Base-by-base conservation (phyloP, 2,329 filamentous ascomycete genomes). In the Colletotrichum sp. region DNA sequence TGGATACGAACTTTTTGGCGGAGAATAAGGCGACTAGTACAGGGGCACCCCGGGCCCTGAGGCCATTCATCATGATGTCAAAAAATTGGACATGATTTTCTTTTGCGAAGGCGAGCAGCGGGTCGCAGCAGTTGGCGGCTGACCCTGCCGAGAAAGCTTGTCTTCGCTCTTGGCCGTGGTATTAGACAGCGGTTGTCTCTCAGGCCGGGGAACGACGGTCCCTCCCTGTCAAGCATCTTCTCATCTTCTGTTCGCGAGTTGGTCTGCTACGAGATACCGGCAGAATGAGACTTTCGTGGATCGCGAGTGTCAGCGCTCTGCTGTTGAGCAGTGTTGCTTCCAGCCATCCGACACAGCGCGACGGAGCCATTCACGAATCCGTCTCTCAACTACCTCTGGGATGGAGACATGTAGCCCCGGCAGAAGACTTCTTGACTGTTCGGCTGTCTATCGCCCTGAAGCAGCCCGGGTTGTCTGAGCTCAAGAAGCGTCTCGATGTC, bases 401-500 rank as follows among this genome's bases (percentile, higher is more conserved):
- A 16, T 72, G 70, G 62, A 52, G 64, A 12, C 55, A 26, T 9
- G 26, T 71, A 48, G 70, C 55, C 16, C 3, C 64, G 3, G 70
- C 2, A 16, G 52, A 67, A 34, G 15, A 68, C 10, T 24, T 61
- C n/a, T 16, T 61, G 12, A 32, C 48, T 4, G 34, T 72, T 0
- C 32, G 36, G 21, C 70, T 78, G 34, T 76, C 76, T 16, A 68
- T 78, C 21, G 76, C 77, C 3, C 10, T 78, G 26, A 73, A 73
- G 56, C 77, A 78, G 67, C 76, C 76, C 13, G 52, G 71, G 16
- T 38, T 78, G 52, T 66, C 67, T 16, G 65, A 70, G 2, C 71
- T 78, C 26, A 67, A 73, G 56, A 60, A 62, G 7, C 38, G 72
- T 21, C 71, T 80, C 10, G 80, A 78, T 70, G 77, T 84, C 12